These are phyloP conservation scores for Talaromyces sp. DNA, from an alignment of 2,329 filamentous ascomycete species.

Conservation along the genomic window DNA sequence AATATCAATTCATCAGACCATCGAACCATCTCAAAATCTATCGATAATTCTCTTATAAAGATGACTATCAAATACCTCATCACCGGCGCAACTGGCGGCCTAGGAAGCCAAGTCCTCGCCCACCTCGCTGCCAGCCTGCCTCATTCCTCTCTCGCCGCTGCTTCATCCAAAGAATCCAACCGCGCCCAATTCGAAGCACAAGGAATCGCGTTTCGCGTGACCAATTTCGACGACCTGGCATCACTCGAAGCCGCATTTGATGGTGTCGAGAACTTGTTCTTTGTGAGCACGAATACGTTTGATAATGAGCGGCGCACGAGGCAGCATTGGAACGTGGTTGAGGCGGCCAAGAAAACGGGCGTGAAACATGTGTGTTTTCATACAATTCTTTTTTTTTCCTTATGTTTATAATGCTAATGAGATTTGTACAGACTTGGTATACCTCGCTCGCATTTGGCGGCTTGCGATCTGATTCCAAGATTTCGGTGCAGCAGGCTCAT, in stretches of 20 bases:
- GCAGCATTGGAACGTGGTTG: constrained; percentile 48
- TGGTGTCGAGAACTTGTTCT: constrained; percentile 52
- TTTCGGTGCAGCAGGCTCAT: constrained; percentile 57
- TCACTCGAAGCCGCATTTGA: constrained; percentile 47
- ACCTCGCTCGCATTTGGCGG: constrained; percentile 57
- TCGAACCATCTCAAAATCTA: background rate
- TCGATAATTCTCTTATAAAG: background rate
- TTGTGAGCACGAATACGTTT: constrained; percentile 53
- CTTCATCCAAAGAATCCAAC: constrained; percentile 44
- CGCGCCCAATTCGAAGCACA: constrained; percentile 34
- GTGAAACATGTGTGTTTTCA: constrained; percentile 44
- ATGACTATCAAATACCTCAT: constrained; percentile 36
- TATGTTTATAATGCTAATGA: background rate
- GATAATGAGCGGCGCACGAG: constrained; percentile 44
- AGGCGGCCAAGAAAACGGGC: constrained; percentile 49
- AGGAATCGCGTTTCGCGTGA: constrained; percentile 48
- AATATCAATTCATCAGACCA: background rate
- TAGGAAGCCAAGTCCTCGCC: constrained; percentile 29
- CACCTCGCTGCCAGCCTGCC: constrained; percentile 33
- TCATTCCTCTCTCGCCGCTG: constrained; percentile 45
- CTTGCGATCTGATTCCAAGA: constrained; percentile 32
- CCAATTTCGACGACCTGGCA: constrained; percentile 47
- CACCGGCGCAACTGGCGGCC: constrained; percentile 34
- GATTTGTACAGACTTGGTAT: constrained; percentile 45
- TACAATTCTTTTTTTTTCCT: background rate